Evolutionary conservation across 176 grass and related monocot species (phyloP).

Genomic region (Oryza rufipogon): DNA sequence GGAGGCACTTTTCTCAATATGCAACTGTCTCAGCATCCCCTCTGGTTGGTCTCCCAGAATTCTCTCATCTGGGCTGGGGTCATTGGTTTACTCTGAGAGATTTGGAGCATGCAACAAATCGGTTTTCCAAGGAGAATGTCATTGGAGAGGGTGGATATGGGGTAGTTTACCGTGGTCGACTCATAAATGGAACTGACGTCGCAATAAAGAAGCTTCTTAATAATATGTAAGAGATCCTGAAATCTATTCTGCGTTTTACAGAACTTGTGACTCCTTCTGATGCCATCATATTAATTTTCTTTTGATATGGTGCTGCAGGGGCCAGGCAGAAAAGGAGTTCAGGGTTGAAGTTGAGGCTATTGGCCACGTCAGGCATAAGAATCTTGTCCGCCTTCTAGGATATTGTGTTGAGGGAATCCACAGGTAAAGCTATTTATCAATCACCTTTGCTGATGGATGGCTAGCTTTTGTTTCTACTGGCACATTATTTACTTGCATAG

Average conservation of each 20-base stretch:
- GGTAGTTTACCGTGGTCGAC: not conserved
- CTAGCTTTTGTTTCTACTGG: not conserved
- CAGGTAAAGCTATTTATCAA: not conserved
- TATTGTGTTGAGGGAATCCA: not conserved
- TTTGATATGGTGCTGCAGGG: constrained; percentile 9
- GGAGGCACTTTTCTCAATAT: constrained; percentile 4
- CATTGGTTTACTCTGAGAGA: not conserved
- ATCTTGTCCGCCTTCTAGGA: constrained; percentile 1
- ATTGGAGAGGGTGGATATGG: constrained; percentile 4
- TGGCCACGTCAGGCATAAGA: not conserved
- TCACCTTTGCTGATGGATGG: not conserved
- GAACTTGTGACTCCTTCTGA: constrained; percentile 23
- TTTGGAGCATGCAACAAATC: not conserved
- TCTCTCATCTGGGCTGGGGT: not conserved
- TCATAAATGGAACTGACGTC: not conserved
- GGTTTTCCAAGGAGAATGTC: constrained; percentile 5
- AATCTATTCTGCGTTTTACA: not conserved
- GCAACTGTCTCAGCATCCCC: not conserved
- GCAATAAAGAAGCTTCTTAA: constrained; percentile 1
- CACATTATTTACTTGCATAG: not conserved
- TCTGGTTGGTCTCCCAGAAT: constrained; percentile 1
- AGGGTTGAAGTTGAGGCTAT: constrained; percentile 8
- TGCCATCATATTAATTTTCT: constrained; percentile 6
- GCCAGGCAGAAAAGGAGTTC: constrained; percentile 2
- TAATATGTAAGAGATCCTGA: not conserved